Percentiles rank a stretch among this genome's conserved stretches.
These are phyloP conservation scores for Pueraria montana DNA, from an alignment of 306 rosid species.

Conservation along the genomic window DNA sequence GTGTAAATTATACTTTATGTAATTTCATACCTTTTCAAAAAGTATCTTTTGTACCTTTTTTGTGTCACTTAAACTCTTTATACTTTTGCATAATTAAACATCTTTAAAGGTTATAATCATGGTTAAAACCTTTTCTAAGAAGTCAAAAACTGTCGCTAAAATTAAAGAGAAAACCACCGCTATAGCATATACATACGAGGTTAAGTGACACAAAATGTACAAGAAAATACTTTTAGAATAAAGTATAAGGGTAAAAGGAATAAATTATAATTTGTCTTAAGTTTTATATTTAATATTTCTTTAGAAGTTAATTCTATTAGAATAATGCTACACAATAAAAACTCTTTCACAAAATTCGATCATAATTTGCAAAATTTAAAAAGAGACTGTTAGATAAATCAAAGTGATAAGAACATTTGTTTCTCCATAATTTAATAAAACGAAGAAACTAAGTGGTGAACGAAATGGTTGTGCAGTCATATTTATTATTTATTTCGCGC, in stretches of 20 bases:
- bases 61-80: neutral
- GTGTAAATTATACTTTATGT: neutral
- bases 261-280: neutral
- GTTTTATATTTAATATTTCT: no score
- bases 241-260: neutral
- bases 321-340: no score
- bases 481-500: neutral
- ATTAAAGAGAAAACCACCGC: neutral
- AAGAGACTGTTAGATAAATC: no score
- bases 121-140: neutral
- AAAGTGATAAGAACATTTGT: neutral
- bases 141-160: neutral
- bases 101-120: neutral
- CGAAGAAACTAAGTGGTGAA: neutral
- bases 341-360: no score
- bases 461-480: neutral
- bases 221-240: no score
- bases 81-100: neutral
- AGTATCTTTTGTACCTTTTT: neutral
- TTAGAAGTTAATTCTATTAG: neutral
- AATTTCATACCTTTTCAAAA: neutral
- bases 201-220: no score
- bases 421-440: neutral
- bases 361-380: no score
- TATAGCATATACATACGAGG: neutral